Evolutionary conservation across 2,329 filamentous ascomycete genomes (phyloP).

Genomic region (Cladosporium sp.): DNA sequence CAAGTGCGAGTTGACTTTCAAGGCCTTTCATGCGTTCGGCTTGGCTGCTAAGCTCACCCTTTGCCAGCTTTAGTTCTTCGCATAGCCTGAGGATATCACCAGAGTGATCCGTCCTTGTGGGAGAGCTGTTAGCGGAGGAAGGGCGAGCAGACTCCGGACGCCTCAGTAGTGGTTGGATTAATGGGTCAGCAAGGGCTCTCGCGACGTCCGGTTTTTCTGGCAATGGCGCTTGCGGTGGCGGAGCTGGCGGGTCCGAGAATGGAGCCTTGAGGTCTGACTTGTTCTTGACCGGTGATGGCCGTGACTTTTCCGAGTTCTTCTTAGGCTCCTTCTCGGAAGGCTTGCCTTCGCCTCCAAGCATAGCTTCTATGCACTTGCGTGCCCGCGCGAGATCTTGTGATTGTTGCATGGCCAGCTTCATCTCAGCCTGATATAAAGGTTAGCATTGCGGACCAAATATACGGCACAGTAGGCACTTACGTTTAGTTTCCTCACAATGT

Average conservation of each 20-base stretch:
- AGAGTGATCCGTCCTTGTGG: slow-evolving; percentile 58
- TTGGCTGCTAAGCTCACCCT: slow-evolving; percentile 84
- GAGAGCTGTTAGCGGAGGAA: slow-evolving; percentile 55
- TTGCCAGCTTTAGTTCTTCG: slow-evolving; percentile 79
- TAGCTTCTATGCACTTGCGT: slow-evolving; percentile 73
- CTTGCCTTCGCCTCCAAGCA: slow-evolving; percentile 70
- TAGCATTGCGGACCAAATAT: neutral
- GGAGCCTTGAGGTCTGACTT: slow-evolving; percentile 76
- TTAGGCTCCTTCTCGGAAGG: slow-evolving; percentile 48
- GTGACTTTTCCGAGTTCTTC: slow-evolving; percentile 45
- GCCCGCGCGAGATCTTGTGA: slow-evolving; percentile 81
- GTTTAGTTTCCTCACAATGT: slow-evolving; percentile 84
- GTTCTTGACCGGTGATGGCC: slow-evolving; percentile 54
- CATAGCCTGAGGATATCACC: slow-evolving; percentile 82
- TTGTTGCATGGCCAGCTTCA: slow-evolving; percentile 85
- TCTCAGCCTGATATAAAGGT: slow-evolving; percentile 65
- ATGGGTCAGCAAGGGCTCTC: slow-evolving; percentile 47
- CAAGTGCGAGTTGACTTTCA: slow-evolving; percentile 74
- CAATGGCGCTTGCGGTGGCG: slow-evolving; percentile 87
- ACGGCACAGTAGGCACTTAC: slow-evolving; percentile 52
- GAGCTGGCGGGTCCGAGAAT: slow-evolving; percentile 90
- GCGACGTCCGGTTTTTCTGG: slow-evolving; percentile 85
- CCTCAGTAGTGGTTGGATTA: slow-evolving; percentile 64
- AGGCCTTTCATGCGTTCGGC: slow-evolving; percentile 75
- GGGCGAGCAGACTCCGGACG: slow-evolving; percentile 74